phyloP scores from a whole-genome alignment of 129 eudicot genomes.

The Flaveria trinervia region DNA sequence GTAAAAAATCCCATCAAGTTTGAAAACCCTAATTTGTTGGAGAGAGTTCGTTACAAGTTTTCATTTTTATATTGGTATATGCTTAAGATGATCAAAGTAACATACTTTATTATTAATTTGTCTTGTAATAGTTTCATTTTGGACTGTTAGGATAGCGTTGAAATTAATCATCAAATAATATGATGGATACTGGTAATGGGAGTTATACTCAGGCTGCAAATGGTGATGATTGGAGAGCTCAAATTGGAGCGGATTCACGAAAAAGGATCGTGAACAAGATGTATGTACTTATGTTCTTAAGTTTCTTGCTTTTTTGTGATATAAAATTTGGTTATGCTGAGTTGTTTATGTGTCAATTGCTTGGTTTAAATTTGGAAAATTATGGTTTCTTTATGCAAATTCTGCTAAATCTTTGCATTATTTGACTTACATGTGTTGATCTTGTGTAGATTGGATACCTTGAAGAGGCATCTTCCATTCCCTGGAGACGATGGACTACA shows the following conservation, averaged over 20 bases:
- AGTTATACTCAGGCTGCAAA: constrained; percentile 43
- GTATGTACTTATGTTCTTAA: constrained; percentile 33
- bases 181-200: constrained; percentile 56
- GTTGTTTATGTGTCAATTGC: background rate
- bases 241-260: constrained; percentile 47
- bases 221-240: constrained; percentile 62
- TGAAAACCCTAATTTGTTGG: background rate
- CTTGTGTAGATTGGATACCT: constrained; percentile 57
- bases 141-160: background rate
- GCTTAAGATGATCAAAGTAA: too few relatives aligned
- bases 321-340: background rate
- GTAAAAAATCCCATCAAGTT: background rate
- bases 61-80: background rate
- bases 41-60: background rate
- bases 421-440: constrained; percentile 5
- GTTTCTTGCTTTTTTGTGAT: too few relatives aligned
- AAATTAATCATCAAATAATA: constrained; percentile 4
- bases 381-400: background rate
- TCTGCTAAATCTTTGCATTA: background rate
- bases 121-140: background rate
- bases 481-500: constrained; percentile 72
- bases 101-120: too few relatives aligned
- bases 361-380: background rate
- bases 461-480: constrained; percentile 74
- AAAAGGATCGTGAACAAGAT: constrained; percentile 61